Percentiles rank a stretch among this genome's conserved stretches.
phyloP scores from a whole-genome alignment of 768 basidiomycete species.

The Mycena vitilis region DNA sequence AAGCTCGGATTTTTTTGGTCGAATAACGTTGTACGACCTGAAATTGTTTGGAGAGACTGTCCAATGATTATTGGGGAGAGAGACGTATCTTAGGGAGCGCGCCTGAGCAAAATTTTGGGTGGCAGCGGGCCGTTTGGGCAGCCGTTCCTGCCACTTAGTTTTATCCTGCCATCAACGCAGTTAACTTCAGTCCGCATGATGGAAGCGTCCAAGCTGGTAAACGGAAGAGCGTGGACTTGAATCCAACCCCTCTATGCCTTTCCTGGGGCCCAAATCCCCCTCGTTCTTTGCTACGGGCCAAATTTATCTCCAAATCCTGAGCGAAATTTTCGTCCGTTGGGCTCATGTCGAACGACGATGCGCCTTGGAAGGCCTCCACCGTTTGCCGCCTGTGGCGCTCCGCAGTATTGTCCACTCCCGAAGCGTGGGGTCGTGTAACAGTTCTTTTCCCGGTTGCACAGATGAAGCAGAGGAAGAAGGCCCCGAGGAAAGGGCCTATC shows the following conservation, averaged over 20 bases:
- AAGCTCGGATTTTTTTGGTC: slow-evolving; percentile 89
- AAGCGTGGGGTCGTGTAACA: slow-evolving; percentile 11
- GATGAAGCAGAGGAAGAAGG: background rate
- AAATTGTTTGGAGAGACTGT: slow-evolving; percentile 26
- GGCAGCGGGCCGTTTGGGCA: too few species aligned
- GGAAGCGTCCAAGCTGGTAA: too few species aligned
- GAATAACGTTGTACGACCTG: slow-evolving; percentile 44
- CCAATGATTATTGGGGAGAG: background rate
- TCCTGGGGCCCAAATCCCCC: background rate
- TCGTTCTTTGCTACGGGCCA: slow-evolving; percentile 15
- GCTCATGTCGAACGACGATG: background rate
- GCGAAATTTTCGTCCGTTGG: slow-evolving; percentile 17
- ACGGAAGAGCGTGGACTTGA: too few species aligned
- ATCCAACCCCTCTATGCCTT: slow-evolving; percentile 5
- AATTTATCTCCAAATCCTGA: slow-evolving; percentile 9
- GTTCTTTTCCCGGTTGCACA: slow-evolving; percentile 9
- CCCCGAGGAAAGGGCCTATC: background rate
- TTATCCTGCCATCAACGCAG: too few species aligned
- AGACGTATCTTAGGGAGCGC: too few species aligned
- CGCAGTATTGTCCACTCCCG: slow-evolving; percentile 7
- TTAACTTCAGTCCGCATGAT: too few species aligned
- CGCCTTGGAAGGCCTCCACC: slow-evolving; percentile 16
- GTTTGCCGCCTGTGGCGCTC: slow-evolving; percentile 14
- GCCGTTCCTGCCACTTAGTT: too few species aligned
- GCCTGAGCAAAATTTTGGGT: too few species aligned